Evolutionary conservation across 495 filamentous ascomycete species (phyloP), one percentile per base, ranked within the genome.

Genomic region (Cladorrhinum samala): DNA sequence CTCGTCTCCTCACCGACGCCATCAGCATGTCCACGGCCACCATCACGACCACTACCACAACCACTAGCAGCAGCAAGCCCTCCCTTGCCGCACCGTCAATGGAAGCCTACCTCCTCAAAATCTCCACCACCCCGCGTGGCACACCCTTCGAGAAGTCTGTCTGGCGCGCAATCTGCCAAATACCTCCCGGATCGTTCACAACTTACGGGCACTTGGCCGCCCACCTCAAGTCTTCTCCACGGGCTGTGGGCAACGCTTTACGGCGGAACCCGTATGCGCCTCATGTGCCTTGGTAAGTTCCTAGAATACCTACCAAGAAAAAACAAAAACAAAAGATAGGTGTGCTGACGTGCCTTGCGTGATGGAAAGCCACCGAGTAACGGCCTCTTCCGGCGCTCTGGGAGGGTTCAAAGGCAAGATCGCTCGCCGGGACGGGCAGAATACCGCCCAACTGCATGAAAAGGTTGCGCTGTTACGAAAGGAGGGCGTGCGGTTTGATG

Each of bases 181-280:
- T 92, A 47, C 88, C 89, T 0, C 62, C 68, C 4, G 88, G 88
- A 13, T 73, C 71, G 48, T 83, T 89, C 64, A 84, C 83, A 9
- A 87, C 87, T 2, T 92, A 95, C 73, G 82, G 79, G 16, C 77
- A 84, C 1, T 68, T 95, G 25, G 79, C 88, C 0, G 71, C 76
- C 20, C 76, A 84, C 19, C 75, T 93, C 1, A 62, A 69, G 13
- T 87, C 85, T 2, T 89, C 85, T 9, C 84, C 89, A 21, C 77
- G 89, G 1, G 89, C 89, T 2, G 84, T 95, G 2, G 89, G 89
- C 9, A 87, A 84, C 53, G 89, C 88, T 0, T 79, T 88, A 62
- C 77, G 87, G 18, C 76, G 72, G 14, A 89, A 88, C 56, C 85
- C 84, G 0, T 88, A 81, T 57, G 85, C 85, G 36, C 85, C 85